Evolutionary conservation across 2,329 filamentous ascomycete genomes (phyloP).

Genomic region (Fusarium staphyleae): DNA sequence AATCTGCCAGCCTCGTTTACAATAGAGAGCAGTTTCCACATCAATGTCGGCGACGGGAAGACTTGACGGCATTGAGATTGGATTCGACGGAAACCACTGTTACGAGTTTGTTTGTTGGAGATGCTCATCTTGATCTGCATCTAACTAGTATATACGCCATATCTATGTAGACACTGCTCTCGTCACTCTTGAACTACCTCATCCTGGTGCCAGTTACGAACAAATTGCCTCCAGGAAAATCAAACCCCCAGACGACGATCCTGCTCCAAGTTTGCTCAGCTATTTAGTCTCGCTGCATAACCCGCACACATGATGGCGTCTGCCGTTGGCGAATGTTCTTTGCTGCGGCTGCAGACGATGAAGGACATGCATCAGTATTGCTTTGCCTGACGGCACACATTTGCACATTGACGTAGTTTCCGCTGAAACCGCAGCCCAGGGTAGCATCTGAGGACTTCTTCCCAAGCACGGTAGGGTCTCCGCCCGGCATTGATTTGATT

Average conservation of each 20-base stretch:
- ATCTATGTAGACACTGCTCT: not conserved
- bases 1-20: not conserved
- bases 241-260: not conserved
- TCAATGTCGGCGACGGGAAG: slow-evolving; percentile 14
- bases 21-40: slow-evolving; percentile 1
- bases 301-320: not conserved
- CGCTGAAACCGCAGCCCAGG: not conserved
- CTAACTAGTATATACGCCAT: not conserved
- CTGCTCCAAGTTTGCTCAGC: slow-evolving; percentile 3
- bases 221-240: not conserved
- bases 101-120: slow-evolving; percentile 27
- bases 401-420: slow-evolving; percentile 1
- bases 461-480: not conserved
- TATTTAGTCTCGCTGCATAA: slow-evolving; percentile 1
- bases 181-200: not conserved
- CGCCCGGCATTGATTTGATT: not conserved
- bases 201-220: not conserved
- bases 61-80: slow-evolving; percentile 22
- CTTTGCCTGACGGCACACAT: not conserved
- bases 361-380: not conserved
- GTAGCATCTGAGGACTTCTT: not conserved
- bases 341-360: not conserved
- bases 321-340: not conserved
- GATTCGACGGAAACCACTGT: slow-evolving; percentile 17
- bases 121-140: slow-evolving; percentile 1